These are phyloP conservation scores for Diutina rugosa DNA, from an alignment of 1,139 yeast genomes.

Conservation along the genomic window DNA sequence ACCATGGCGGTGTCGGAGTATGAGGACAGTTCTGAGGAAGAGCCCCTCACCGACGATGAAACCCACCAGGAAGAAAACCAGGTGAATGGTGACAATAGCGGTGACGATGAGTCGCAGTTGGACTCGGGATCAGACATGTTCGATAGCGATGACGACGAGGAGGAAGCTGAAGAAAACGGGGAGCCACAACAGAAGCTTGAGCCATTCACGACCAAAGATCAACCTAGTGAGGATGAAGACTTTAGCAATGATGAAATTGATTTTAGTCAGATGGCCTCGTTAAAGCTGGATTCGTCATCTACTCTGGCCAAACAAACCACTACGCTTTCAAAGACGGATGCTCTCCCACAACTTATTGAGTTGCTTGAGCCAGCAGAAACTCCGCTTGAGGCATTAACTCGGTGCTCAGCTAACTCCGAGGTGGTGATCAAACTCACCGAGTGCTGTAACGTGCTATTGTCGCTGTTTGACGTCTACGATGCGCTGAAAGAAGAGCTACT, in stretches of 20 bases:
- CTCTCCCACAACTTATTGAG: conserved; percentile 17
- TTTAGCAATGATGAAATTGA: conserved; percentile 4
- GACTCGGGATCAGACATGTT: conserved; percentile 19
- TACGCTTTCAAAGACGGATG: background rate
- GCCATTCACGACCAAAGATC: conserved; percentile 7
- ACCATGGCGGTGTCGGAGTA: background rate
- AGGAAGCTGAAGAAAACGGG: conserved; percentile 3
- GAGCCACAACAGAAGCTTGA: conserved; percentile 4
- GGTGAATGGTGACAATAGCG: conserved; percentile 10
- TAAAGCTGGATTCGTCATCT: background rate
- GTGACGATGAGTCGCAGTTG: conserved; percentile 14
- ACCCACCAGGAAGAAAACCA: conserved; percentile 15
- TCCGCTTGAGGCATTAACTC: conserved; percentile 45
- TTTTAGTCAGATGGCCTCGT: background rate
- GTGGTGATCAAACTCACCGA: conserved; percentile 34
- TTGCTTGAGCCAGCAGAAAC: conserved; percentile 49
- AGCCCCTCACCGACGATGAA: conserved; percentile 7
- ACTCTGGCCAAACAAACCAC: background rate
- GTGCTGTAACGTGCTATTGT: conserved; percentile 31
- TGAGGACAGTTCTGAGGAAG: background rate
- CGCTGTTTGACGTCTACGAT: conserved; percentile 36
- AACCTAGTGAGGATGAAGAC: conserved; percentile 5
- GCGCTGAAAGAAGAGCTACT: conserved; percentile 45
- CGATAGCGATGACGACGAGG: conserved; percentile 7
- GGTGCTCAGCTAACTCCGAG: conserved; percentile 22